A percentile compares a stretch with the other conserved stretches of the same genome.
Conservation (phyloP, 129 eudicot species). For the Lactuca saligna region DNA sequence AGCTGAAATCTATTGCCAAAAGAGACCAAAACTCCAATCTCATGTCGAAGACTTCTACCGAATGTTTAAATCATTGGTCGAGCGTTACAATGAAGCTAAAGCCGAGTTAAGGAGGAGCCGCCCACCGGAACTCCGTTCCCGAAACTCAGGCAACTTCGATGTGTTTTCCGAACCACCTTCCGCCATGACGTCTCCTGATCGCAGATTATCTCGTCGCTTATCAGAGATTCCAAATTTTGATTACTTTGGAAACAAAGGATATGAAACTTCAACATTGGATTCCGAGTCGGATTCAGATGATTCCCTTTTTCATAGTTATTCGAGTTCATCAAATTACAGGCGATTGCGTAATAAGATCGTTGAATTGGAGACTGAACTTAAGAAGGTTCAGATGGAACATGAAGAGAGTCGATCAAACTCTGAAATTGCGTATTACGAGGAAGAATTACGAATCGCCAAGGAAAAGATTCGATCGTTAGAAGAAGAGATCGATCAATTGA, state of each 20-base stretch:
- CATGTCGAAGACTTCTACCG: slow-evolving; percentile 80
- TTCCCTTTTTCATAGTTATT: slow-evolving; percentile 44
- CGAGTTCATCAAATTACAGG: slow-evolving; percentile 37
- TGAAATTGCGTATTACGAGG: slow-evolving; percentile 41
- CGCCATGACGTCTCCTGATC: slow-evolving; percentile 47
- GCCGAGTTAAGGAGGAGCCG: slow-evolving; percentile 42
- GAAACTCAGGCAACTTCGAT: slow-evolving; percentile 53
- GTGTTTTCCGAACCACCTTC: slow-evolving; percentile 53
- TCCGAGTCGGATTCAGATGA: slow-evolving; percentile 81
- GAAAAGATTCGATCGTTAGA: slow-evolving; percentile 47
- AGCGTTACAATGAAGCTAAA: slow-evolving; percentile 70
- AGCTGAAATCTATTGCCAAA: slow-evolving; percentile 83
- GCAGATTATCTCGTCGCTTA: slow-evolving; percentile 36
- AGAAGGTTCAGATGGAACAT: slow-evolving; percentile 42
- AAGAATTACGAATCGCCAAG: slow-evolving; percentile 51
- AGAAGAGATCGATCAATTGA: slow-evolving; percentile 56
- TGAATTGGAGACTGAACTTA: slow-evolving; percentile 59
- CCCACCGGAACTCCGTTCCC: slow-evolving; percentile 59
- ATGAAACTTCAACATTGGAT: slow-evolving; percentile 53
- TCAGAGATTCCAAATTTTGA: slow-evolving; percentile 64
- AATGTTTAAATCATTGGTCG: slow-evolving; percentile 73
- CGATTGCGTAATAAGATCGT: slow-evolving; percentile 43
- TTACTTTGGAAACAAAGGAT: slow-evolving; percentile 53
- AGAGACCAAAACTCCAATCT: slow-evolving; percentile 58
- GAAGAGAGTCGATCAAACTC: slow-evolving; percentile 34